phyloP scores from a whole-genome alignment of 108 stramenopile species.

The Conticribra weissflogii region DNA sequence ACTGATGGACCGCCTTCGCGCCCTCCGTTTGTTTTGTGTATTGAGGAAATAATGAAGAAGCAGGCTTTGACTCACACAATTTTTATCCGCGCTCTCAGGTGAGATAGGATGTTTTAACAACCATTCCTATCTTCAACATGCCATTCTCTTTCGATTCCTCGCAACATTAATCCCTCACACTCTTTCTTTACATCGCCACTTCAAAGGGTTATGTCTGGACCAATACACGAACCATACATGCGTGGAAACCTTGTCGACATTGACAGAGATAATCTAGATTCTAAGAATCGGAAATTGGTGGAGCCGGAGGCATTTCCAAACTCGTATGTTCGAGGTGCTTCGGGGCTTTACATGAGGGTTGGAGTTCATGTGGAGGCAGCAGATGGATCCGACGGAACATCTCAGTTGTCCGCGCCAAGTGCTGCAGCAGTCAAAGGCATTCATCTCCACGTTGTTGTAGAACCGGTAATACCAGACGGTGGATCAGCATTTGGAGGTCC shows the following conservation, averaged over 20 bases:
- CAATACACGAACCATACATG: conserved; percentile 76
- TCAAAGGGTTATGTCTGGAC: conserved; percentile 73
- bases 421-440: conserved; percentile 75
- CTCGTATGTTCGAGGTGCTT: conserved; percentile 79
- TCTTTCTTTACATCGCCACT: no score
- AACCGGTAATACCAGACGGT: conserved; percentile 83
- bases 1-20: conserved; percentile 27
- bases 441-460: conserved; percentile 73
- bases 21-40: conserved; percentile 79
- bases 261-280: conserved; percentile 60
- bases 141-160: no score
- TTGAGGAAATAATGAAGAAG: conserved; percentile 85
- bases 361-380: conserved; percentile 84
- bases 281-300: conserved; percentile 57
- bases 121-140: no score
- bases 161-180: no score
- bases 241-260: conserved; percentile 83
- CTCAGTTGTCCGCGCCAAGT: conserved; percentile 26
- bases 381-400: conserved; percentile 46
- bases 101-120: no score
- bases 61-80: conserved; percentile 78
- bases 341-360: conserved; percentile 74
- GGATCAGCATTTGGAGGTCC: conserved; percentile 83
- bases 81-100: conserved; percentile 74
- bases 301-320: conserved; percentile 90